A percentile compares a stretch with the other conserved stretches of the same genome.
These are phyloP conservation scores for Exophiala phaeomuriformis DNA, from an alignment of 2,329 filamentous ascomycete species.

Conservation along the genomic window DNA sequence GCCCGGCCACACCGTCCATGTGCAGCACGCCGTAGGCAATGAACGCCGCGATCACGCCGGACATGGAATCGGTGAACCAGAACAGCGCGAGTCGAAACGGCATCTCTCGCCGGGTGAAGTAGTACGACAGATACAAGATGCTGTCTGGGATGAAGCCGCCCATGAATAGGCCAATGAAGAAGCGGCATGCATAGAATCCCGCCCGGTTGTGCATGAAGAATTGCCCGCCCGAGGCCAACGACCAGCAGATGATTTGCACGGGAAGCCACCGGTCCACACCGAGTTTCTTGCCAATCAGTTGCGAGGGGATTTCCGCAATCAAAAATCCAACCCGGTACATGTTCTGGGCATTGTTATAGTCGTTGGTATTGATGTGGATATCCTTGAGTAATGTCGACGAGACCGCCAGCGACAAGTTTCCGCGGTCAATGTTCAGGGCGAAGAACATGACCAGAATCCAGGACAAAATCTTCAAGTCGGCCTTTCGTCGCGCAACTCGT, in stretches of 20 bases:
- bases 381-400: conserved; percentile 45
- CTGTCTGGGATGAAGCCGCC: conserved; percentile 41
- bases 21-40: conserved; percentile 39
- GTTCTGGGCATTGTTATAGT: conserved; percentile 49
- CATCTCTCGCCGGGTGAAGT: conserved; percentile 33
- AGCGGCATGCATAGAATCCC: conserved; percentile 38
- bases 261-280: conserved; percentile 56
- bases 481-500: conserved; percentile 3
- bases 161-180: conserved; percentile 45
- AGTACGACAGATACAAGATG: conserved; percentile 35
- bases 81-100: conserved; percentile 35
- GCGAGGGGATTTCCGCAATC: conserved; percentile 53
- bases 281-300: conserved; percentile 51
- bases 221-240: conserved; percentile 46
- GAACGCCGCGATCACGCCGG: conserved; percentile 42
- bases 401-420: conserved; percentile 41
- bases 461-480: conserved; percentile 25
- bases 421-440: conserved; percentile 32
- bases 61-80: conserved; percentile 38
- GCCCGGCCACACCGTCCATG: conserved; percentile 28
- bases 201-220: conserved; percentile 44
- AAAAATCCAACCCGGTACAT: conserved; percentile 51
- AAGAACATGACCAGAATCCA: conserved; percentile 27
- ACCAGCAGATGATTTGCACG: conserved; percentile 52
- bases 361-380: conserved; percentile 35